Percentiles rank a stretch among this genome's conserved stretches.
phyloP scores from a whole-genome alignment of 2,329 filamentous ascomycete genomes.

The Fusarium veterinarium region DNA sequence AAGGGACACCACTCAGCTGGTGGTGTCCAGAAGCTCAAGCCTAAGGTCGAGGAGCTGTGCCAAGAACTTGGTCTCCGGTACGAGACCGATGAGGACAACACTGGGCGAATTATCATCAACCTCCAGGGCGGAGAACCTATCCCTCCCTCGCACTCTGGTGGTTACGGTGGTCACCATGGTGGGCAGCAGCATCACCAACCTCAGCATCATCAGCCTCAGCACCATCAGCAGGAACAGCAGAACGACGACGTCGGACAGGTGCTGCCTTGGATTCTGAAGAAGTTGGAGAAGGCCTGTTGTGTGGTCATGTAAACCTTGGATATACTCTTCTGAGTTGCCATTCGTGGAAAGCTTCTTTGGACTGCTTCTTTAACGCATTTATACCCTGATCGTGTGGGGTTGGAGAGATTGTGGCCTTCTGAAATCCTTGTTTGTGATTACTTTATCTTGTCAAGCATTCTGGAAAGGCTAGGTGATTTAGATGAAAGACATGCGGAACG shows the following conservation, averaged over 20 bases:
- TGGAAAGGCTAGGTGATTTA: constrained; percentile 17
- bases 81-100: constrained; percentile 89
- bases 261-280: constrained; percentile 69
- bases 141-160: constrained; percentile 55
- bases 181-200: constrained; percentile 58
- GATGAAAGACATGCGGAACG: constrained; percentile 6
- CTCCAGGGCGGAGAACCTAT: constrained; percentile 77
- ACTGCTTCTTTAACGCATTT: constrained; percentile 13
- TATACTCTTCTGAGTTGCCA: constrained; percentile 9
- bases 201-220: constrained; percentile 57
- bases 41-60: constrained; percentile 90
- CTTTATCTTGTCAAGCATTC: neutral
- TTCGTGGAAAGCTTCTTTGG: neutral
- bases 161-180: constrained; percentile 55
- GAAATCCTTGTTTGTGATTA: neutral
- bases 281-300: constrained; percentile 77
- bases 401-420: constrained; percentile 6
- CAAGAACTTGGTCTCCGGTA: constrained; percentile 84
- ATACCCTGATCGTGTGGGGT: constrained; percentile 12
- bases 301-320: constrained; percentile 72
- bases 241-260: constrained; percentile 68
- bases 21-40: constrained; percentile 94
- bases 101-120: constrained; percentile 89
- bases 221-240: constrained; percentile 58
- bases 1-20: constrained; percentile 88